Percentiles rank a stretch among this genome's conserved stretches.
Evolutionary conservation across 306 rosid species (phyloP).

Genomic region (Lablab purpureus): DNA sequence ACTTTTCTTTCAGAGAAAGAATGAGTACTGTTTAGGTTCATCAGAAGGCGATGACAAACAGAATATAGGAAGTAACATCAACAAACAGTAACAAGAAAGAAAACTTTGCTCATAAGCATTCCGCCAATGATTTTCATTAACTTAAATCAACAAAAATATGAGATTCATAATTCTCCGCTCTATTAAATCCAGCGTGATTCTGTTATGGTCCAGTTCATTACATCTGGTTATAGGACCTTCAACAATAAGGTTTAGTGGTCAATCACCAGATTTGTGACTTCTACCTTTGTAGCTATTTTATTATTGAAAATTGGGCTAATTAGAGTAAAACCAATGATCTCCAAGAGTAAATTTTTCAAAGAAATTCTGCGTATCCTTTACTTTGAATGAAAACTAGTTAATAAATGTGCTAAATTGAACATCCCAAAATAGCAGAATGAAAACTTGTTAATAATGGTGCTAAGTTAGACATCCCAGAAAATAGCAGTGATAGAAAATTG

Average conservation of each 20-base stretch:
- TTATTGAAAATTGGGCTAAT: not conserved
- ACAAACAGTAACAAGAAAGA: not conserved
- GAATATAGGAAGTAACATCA: conserved; percentile 3
- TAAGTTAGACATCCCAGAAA: no score
- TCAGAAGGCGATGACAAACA: conserved; percentile 5
- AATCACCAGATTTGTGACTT: not conserved
- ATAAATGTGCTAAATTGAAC: not conserved
- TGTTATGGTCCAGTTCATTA: not conserved
- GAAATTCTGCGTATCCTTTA: not conserved
- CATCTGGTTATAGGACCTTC: not conserved
- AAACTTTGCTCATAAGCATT: not conserved
- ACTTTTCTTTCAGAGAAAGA: not conserved
- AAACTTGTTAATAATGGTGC: no score
- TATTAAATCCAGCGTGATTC: not conserved
- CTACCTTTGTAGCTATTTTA: not conserved
- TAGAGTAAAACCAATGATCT: not conserved
- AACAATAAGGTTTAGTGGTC: not conserved
- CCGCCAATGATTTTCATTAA: conserved; percentile 21
- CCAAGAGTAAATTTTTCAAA: not conserved
- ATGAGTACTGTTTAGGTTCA: not conserved
- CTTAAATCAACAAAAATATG: not conserved
- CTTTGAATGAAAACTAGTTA: not conserved
- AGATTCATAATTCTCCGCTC: not conserved
- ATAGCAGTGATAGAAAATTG: not conserved
- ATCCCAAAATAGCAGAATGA: no score